A percentile compares a stretch with the other conserved stretches of the same genome.
phyloP scores from a whole-genome alignment of 2,329 filamentous ascomycete genomes.

The Aciculosporium take region DNA sequence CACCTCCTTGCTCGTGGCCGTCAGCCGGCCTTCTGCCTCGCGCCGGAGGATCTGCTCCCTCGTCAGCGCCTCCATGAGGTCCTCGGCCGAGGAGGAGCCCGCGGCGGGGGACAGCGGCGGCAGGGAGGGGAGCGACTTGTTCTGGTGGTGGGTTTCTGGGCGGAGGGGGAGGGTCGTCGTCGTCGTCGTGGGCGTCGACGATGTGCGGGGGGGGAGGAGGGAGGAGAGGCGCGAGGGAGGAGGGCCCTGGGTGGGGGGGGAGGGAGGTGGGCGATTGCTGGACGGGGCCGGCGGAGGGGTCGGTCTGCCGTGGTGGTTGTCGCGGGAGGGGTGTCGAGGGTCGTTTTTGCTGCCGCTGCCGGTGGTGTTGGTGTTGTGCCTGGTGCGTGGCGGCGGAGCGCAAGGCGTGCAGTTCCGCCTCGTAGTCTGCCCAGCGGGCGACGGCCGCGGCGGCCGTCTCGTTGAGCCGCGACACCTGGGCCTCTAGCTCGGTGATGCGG shows the following conservation, averaged over 20 bases:
- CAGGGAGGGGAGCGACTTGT: not conserved
- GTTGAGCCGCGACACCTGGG: slow-evolving; percentile 55
- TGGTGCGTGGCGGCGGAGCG: slow-evolving; percentile 21
- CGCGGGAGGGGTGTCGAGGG: not conserved
- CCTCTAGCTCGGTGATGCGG: slow-evolving; percentile 54
- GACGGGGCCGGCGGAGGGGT: not conserved
- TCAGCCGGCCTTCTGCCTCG: slow-evolving; percentile 54
- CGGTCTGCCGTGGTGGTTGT: not conserved
- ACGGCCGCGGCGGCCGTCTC: slow-evolving; percentile 53
- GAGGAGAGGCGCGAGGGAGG: slow-evolving; percentile 31
- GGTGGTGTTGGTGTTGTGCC: slow-evolving; percentile 3
- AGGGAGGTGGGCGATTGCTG: slow-evolving; percentile 24
- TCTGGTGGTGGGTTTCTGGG: slow-evolving; percentile 8
- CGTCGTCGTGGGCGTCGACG: too few species aligned
- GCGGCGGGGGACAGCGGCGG: slow-evolving; percentile 4
- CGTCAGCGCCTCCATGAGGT: slow-evolving; percentile 48
- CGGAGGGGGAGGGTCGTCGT: slow-evolving; percentile 8
- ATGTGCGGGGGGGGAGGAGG: slow-evolving; percentile 32
- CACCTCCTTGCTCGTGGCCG: slow-evolving; percentile 55
- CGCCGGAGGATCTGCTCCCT: slow-evolving; percentile 53
- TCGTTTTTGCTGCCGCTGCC: not conserved
- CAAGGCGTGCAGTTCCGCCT: slow-evolving; percentile 56
- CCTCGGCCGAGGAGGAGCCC: slow-evolving; percentile 22
- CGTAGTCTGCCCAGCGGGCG: slow-evolving; percentile 61
- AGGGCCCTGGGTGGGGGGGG: slow-evolving; percentile 28